Evolutionary conservation across 805 yeast genomes (phyloP).

Genomic region (Myxozyma lipomycoides): DNA sequence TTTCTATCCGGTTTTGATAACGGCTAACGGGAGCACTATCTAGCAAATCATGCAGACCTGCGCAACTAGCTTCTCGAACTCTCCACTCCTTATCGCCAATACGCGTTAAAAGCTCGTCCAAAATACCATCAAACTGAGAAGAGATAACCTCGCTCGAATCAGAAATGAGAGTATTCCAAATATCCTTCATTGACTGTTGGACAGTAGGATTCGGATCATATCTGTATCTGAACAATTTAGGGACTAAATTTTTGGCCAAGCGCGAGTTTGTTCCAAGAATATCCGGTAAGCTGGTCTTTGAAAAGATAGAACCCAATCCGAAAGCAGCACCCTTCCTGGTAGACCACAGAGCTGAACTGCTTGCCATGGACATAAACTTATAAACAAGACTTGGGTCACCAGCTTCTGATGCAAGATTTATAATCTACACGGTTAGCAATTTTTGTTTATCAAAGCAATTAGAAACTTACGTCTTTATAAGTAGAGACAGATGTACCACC

Average conservation of each 20-base stretch:
- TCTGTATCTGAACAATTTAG: constrained; percentile 76
- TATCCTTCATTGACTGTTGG: constrained; percentile 76
- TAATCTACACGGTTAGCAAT: constrained; percentile 22
- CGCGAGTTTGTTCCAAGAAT: constrained; percentile 52
- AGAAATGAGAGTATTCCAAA: constrained; percentile 70
- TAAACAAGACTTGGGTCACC: constrained; percentile 94
- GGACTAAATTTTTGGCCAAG: constrained; percentile 61
- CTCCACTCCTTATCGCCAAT: constrained; percentile 90
- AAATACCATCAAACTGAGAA: constrained; percentile 53
- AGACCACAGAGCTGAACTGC: constrained; percentile 84
- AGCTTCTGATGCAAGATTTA: constrained; percentile 84
- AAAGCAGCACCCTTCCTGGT: constrained; percentile 92
- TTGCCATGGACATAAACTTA: constrained; percentile 88
- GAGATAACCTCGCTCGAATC: constrained; percentile 53
- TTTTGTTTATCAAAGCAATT: background rate
- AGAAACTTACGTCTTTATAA: constrained; percentile 65
- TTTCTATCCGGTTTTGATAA: constrained; percentile 48
- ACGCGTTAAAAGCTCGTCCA: constrained; percentile 58
- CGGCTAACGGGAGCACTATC: constrained; percentile 54
- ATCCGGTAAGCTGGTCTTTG: constrained; percentile 68
- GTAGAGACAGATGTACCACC: constrained; percentile 78
- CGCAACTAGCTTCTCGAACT: constrained; percentile 65
- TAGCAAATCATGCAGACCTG: constrained; percentile 48
- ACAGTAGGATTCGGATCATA: constrained; percentile 80
- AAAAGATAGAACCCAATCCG: constrained; percentile 80